Evolutionary conservation across 2,329 filamentous ascomycete genomes (phyloP).

Genomic region (Trichophyton equinum): DNA sequence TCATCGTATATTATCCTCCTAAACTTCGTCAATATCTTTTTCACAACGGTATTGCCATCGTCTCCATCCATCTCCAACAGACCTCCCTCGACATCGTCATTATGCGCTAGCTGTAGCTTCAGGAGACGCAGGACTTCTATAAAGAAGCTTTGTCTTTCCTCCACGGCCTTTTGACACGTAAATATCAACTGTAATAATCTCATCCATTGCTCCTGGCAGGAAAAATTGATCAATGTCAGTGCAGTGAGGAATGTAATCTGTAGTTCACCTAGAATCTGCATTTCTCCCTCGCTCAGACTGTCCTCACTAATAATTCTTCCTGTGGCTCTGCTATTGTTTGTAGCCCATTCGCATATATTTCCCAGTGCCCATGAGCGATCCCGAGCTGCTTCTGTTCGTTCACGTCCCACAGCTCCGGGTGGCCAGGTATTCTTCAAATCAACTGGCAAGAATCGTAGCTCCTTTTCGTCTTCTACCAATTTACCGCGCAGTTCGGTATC

Average conservation of each 20-base stretch:
- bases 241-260: conserved; percentile 53
- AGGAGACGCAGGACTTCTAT: conserved; percentile 39
- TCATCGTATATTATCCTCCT: conserved; percentile 36
- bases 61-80: conserved; percentile 46
- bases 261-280: conserved; percentile 43
- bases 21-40: conserved; percentile 41
- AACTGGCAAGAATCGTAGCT: conserved; percentile 45
- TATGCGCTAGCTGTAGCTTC: conserved; percentile 42
- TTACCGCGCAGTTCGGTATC: conserved; percentile 15
- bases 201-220: conserved; percentile 55
- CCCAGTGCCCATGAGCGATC: conserved; percentile 51
- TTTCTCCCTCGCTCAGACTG: conserved; percentile 19
- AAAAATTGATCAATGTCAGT: conserved; percentile 52
- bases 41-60: conserved; percentile 42
- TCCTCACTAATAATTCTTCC: background rate
- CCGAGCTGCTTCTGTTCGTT: conserved; percentile 49
- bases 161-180: conserved; percentile 43
- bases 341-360: conserved; percentile 35
- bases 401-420: conserved; percentile 47
- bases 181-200: conserved; percentile 44
- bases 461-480: conserved; percentile 29
- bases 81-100: conserved; percentile 47
- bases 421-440: conserved; percentile 52
- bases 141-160: conserved; percentile 39
- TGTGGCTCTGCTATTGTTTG: conserved; percentile 14